Conservation (phyloP, 345 rosid species). For the Pistacia integerrima region DNA sequence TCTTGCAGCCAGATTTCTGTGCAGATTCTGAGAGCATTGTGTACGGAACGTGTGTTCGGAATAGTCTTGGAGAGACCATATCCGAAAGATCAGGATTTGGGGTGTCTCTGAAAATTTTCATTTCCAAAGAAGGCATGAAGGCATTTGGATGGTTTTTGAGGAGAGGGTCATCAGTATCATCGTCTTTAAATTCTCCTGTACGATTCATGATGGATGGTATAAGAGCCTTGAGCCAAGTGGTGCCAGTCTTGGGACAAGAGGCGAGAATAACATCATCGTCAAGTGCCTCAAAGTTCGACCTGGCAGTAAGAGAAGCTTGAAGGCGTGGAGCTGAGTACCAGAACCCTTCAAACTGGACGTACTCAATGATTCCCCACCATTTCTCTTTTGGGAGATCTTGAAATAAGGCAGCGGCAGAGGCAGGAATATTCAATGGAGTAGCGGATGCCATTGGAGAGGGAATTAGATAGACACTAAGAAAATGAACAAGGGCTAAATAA, state of each 20-base stretch:
- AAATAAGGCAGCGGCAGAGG: not conserved
- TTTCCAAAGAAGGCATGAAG: slow-evolving; percentile 13
- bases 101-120: not conserved
- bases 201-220: slow-evolving; percentile 10
- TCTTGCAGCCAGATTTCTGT: not conserved
- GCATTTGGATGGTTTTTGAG: slow-evolving; percentile 9
- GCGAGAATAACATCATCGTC: slow-evolving; percentile 12
- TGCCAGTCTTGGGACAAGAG: slow-evolving; percentile 18
- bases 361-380: not conserved
- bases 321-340: slow-evolving; percentile 8
- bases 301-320: not conserved
- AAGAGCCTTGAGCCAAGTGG: slow-evolving; percentile 22
- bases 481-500: no score
- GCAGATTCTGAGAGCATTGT: not conserved
- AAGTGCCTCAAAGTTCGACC: not conserved
- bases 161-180: not conserved
- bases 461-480: no score
- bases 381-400: not conserved
- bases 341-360: slow-evolving; percentile 15
- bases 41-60: slow-evolving; percentile 1
- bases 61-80: not conserved
- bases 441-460: not conserved
- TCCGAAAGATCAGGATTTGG: not conserved
- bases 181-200: not conserved
- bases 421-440: not conserved